Percentiles rank a stretch among this genome's conserved stretches.
Conservation (phyloP, 2,329 filamentous ascomycete genomes). For the Ceratocystis cubensis region DNA sequence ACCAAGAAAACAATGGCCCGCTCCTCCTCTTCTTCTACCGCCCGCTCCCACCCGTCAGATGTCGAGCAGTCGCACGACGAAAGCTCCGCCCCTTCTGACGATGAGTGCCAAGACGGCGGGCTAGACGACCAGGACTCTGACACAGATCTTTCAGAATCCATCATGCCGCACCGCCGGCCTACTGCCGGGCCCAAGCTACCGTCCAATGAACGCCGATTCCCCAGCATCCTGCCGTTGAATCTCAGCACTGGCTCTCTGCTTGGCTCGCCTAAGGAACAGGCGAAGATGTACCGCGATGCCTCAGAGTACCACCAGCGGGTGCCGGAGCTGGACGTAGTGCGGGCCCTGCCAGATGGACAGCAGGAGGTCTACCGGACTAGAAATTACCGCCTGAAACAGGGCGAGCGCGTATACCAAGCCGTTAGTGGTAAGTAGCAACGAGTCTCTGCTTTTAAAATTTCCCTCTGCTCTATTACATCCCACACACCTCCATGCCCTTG, state of each 20-base stretch:
- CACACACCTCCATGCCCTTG: no score
- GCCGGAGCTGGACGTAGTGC: constrained; percentile 13
- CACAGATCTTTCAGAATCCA: not conserved
- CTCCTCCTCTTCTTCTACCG: not conserved
- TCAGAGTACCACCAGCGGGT: constrained; percentile 2
- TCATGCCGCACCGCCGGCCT: constrained; percentile 10
- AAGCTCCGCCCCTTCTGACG: not conserved
- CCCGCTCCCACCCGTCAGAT: not conserved
- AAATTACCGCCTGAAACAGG: not conserved
- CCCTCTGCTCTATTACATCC: no score
- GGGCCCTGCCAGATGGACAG: constrained; percentile 6
- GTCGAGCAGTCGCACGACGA: constrained; percentile 10
- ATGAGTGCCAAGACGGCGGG: not conserved
- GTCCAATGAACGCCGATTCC: constrained; percentile 4
- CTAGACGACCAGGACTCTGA: not conserved
- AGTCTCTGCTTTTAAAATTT: no score
- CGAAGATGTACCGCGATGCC: constrained; percentile 16
- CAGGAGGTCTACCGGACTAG: constrained; percentile 10
- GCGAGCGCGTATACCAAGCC: constrained; percentile 17
- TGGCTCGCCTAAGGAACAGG: constrained; percentile 16
- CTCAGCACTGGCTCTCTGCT: constrained; percentile 5
- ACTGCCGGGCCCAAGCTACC: constrained; percentile 8
- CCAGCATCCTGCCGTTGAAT: constrained; percentile 11
- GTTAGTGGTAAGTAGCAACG: constrained; percentile 14
- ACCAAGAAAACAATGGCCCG: not conserved